Evolutionary conservation across 1,284 basidiomycete genomes (phyloP), one percentile per base, ranked within the genome.

Genomic region (Irpex rosettiformis): DNA sequence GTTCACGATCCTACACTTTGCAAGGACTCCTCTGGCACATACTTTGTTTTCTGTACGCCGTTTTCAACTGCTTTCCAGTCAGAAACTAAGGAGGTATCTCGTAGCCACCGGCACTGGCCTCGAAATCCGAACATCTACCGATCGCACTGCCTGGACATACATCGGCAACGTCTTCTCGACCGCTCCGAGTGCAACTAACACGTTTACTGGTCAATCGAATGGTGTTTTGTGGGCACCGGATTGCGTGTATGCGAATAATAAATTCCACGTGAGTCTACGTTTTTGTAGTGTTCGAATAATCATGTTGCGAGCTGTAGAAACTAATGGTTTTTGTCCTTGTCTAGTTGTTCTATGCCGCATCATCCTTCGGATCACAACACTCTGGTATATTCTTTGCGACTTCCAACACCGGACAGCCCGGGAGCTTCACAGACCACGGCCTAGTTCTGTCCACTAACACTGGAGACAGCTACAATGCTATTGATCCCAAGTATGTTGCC

Each of bases 141-240:
- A 84, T 65, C 70, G 80, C 22, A 79, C 69, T 2, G 74, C 73
- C 16, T 85, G 80, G 80, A 80, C 77, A 3, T 63, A 73, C 4
- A 68, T 72, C 11, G 83, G 83, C 21, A 65, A 66, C 18, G 81
- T 84, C 7, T 85, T 76, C 73, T 79, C 79, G 3, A 73, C 77
- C 59, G 80, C 79, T 4, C 51, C 57, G 33, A 72, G 79, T 8
- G 70, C 73, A 33, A 82, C 82, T 3, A 76, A 83, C 60, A 42
- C 68, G 37, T 84, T 77, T 64, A 83, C 80, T n/a, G 74, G 73
- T 16, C 78, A 72, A 0, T 70, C 72, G 1, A 79, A 83, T 59
- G 81, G 80, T 77, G 79, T 61, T 22, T 64, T 82, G 3, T 82
- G 81, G 81, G 81, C 81, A 0, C 81, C 82, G 1, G 81, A 83